Base-by-base conservation (phyloP, 805 yeast genomes). In the Schwanniomyces yamadae region DNA sequence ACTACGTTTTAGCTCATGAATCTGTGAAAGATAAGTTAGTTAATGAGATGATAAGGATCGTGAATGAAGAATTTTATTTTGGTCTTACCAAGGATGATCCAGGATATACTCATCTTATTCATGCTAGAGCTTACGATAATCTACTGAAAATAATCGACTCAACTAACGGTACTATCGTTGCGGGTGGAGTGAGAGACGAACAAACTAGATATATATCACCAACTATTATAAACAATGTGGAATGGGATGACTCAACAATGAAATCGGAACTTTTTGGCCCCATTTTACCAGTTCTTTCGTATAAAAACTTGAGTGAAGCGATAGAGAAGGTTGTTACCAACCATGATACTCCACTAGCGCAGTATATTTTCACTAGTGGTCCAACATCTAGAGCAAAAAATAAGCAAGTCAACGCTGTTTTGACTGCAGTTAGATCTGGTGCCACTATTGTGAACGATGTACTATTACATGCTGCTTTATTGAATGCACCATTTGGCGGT, bases 401-500 rank as follows among this genome's bases (percentile, higher is more conserved):
- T 39, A 57, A 72, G 4, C 59, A 61, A 37, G 40, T 69, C 28
- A 60, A 66, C 37, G 40, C 37, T 13, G 75, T 87, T 40, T 59
- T 72, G 39, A 55, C 61, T 4, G 51, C 66, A 7, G 63, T 87
- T 16, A 74, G 95, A 52, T 82, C 93, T 0, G 96, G 96, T 18
- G 83, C 77, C 4, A 66, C 79, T 10, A 57, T 78, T 31, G 65
- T 85, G 42, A 87, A 88, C 54, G 96, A 89, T 46, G 71, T 80
- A 0, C 34, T 87, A 31, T 42, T 85, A 50, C 95, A 88, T 44
- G 87, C 77, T 28, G 90, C 78, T 1, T 69, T 84, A 35, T 40
- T 69, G 5, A 70, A 71, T 32, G 77, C 86, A 3, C 97, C 97
- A 17, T 91, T 90, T 61, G 98, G 98, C 22, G 98, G 98, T 16